A percentile compares a stretch with the other conserved stretches of the same genome.
phyloP scores from a whole-genome alignment of 768 basidiomycete genomes.

The Nevesoporus exiguus region DNA sequence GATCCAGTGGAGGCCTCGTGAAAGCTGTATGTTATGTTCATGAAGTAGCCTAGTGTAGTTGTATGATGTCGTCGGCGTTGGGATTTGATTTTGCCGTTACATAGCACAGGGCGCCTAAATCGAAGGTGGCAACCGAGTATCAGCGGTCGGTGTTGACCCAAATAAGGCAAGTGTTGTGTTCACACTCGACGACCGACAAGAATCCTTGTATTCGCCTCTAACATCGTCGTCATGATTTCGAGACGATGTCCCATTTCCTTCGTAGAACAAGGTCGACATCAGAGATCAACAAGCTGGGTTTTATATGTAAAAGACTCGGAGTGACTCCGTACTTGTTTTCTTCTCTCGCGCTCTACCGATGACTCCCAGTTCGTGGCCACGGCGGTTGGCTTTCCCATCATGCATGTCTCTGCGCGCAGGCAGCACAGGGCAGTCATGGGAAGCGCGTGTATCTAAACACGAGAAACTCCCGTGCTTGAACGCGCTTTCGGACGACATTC shows the following conservation, averaged over 20 bases:
- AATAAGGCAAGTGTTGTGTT: constrained; percentile 27
- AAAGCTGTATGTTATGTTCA: neutral
- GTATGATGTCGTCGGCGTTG: neutral
- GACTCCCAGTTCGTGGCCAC: constrained; percentile 25
- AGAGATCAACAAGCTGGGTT: constrained; percentile 15
- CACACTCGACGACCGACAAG: constrained; percentile 12
- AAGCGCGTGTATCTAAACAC: constrained; percentile 20
- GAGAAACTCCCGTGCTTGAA: constrained; percentile 29
- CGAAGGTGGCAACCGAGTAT: neutral
- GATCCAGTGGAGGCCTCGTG: neutral
- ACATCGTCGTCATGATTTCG: constrained; percentile 24
- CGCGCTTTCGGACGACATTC: constrained; percentile 36
- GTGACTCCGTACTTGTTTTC: constrained; percentile 2
- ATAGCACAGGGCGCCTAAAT: neutral
- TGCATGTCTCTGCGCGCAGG: constrained; percentile 12
- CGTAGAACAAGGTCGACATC: constrained; percentile 22
- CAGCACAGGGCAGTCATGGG: constrained; percentile 23
- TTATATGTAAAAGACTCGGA: constrained; percentile 17
- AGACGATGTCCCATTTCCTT: constrained; percentile 8
- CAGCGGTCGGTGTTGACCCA: neutral
- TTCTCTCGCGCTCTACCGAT: constrained; percentile 16
- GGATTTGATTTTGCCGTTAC: too few species aligned
- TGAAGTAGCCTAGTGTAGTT: constrained; percentile 1
- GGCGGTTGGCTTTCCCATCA: constrained; percentile 18
- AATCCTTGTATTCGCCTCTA: constrained; percentile 18